Base-by-base conservation (phyloP, 164 flowering plant species). In the Umbellularia californica region DNA sequence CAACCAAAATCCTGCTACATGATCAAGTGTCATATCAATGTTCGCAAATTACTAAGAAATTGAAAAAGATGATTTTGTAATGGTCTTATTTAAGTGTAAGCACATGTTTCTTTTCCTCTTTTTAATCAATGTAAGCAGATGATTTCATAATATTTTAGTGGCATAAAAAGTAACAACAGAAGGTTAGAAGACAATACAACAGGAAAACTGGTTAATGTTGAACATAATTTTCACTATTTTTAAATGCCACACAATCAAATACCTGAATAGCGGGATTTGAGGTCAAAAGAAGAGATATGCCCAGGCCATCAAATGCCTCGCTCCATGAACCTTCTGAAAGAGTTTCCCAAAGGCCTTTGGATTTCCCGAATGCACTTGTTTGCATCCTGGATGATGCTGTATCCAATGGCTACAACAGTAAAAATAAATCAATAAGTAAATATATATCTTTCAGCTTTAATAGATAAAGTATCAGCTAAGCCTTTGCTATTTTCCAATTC, bases 231-330 rank as follows among this genome's bases (percentile, higher is more conserved):
- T 60, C 14, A 58, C 58, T 6, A 11, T 15, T 13, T 33, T 71
- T 24, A 15, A 71, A 33, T 58, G 50, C 25, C 23, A 14, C n/a
- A 71, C 3, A 30, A 60, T 19, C 47, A 76, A 69, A 27, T 83
- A 92, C 97, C 94, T 94, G 98, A 64, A 94, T 94, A 65, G 98
- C 79, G 52, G 98, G 98, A 81, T 94, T 94, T 67, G 91, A 77
- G 12, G 97, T 92, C 77, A 94, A 84, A 64, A 94, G 90, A 78
- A 94, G 92, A 71, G 97, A 92, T 67, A 94, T 90, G 78, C 92
- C 96, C 70, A 94, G 87, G 72, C 96, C 97, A 74, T 90, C 92
- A 83, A 90, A 94, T 64, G 89, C 91, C 77, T 88, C 89, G 23
- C 81, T 83, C 92, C 93, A 92, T n/a, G 79, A 82, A 41, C 92